Evolutionary conservation across 495 filamentous ascomycete species (phyloP), one percentile per base, ranked within the genome.

Genomic region (Rostrohypoxylon terebratum): DNA sequence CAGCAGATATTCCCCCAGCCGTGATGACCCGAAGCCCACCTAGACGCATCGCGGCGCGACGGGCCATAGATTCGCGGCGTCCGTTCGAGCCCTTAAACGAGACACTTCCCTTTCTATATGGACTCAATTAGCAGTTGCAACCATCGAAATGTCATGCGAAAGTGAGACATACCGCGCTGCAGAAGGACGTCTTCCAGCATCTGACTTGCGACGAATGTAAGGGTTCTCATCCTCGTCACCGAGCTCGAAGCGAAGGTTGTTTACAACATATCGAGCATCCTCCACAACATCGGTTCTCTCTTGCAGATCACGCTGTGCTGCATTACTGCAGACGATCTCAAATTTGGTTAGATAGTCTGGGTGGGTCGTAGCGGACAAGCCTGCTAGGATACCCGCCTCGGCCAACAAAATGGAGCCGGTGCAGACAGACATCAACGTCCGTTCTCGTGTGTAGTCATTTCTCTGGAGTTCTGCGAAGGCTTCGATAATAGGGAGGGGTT

Each of bases 21-120:
- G 93, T 95, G 69, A 96, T 87, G 48, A 96, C 86, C 68, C 90
- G 85, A 76, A 94, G 85, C 16, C 91, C 90, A 75, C 88, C 87
- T 31, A 92, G 84, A 33, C 86, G 84, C 83, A 93, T 83, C 65
- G 87, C 85, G 6, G 87, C 90, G 70, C 91, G 83, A 36, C 90
- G 84, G 66, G 86, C 86, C 78, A 91, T 90, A 16, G 87, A 90
- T 83, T 93, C 91, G 55, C 90, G 85, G 7, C 90, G 85, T 59
- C 83, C 85, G 72, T 88, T 86, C 51, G 86, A 86, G 68, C 87
- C 83, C 78, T 88, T 89, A 82, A 87, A 90, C n/a, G 89, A 90
- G 80, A 91, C 87, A 71, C 88, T 90, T 59, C 90, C 90, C 83
- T 92, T 92, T 69, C 84, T 86, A 58, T 18, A 72, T 36, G 4